Evolutionary conservation across 257 asterid species (phyloP), one percentile per base, ranked within the genome.

Genomic region (Striga asiatica): DNA sequence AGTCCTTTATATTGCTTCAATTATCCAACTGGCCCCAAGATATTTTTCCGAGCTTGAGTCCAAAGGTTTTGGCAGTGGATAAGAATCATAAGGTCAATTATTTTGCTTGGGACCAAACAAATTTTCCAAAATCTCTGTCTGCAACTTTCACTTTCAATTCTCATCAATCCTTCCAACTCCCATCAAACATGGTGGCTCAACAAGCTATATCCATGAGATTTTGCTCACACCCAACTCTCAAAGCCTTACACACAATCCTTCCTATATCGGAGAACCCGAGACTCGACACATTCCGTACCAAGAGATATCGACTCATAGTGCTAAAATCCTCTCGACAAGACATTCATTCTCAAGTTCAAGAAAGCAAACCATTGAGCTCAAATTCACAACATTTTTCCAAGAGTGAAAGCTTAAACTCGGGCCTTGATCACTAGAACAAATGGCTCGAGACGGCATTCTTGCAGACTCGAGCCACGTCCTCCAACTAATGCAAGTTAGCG

Each of bases 391-490:
- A n/a, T 3, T 38, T 38, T 38, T 38, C 18, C 45, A 38, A 18
- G 5, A 18, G 13, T 38, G 13, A 34, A 8, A 61, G 34, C 20
- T 2, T 55, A 9, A 35, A 32, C 35, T 49, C 20, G n/a, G 71
- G 56, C 10, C 53, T 72, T 3, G 42, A 53, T 57, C 66, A 22
- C 28, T 72, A 50, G 56, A 65, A 17, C 60, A 61, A n/a, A 66
- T 56, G 63, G 61, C 53, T 2, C 20, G 13, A 47, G 59, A 60
- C 31, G 66, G 62, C n/a, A 35, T 54, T 29, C 11, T 25, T 10
- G 67, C 71, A 37, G 65, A 62, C 55, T 10, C 74, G 12, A 18
- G 9, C 8, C 22, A 41, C 20, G n/a, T 72, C 3, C 13, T 54
- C 11, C 68, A 67, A 18, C 53, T 67, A 50, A 68, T 72, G 78